Base-by-base conservation (phyloP, 257 asterid genomes). In the Scutellaria barbata region DNA sequence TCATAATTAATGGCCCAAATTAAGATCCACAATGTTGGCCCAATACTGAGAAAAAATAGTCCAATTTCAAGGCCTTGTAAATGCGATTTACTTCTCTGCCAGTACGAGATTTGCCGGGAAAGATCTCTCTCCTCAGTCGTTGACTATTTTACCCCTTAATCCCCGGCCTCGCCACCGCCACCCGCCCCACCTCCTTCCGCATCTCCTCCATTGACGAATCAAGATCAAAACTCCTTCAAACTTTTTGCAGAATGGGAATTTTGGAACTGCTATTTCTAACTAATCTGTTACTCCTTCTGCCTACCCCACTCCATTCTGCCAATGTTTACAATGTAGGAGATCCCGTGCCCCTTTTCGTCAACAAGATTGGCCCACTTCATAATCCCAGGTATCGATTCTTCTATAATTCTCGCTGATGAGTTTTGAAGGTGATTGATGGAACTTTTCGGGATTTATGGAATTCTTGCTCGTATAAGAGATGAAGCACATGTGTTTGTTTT, bases 311-410 rank as follows among this genome's bases (percentile, higher is more conserved):
- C 12, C 56, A 64, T 63, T 76, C 82, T 53, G 73, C 85, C 77
- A 72, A 20, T 57, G 18, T 81, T 56, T 89, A 93, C 90, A 89
- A 84, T 82, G 87, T 76, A 20, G 92, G 96, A 72, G 94, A 87
- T 79, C 80, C 68, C 17, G 95, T 90, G 40, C 94, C 92, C 78
- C 81, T 94, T 60, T 87, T 77, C 61, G 98, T 82, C 59, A 84
- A 84, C 88, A 90, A 89, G 75, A 80, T 89, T 45, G 98, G 97
- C 30, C 92, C 98, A 69, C 83, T 90, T 61, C 83, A 81, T 64
- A 90, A 89, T 80, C 98, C 98, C 66, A 94, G 98, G 98, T 90
- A 79, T 18, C 13, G 22, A 8, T 37, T 60, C 42, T 12, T 68
- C 47, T 14, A 22, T n/a, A 1, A 50, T 3, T 20, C 22, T 40